A percentile compares a stretch with the other conserved stretches of the same genome.
Evolutionary conservation across 2,329 filamentous ascomycete species (phyloP).

Genomic region (Ceratocystis cacaofunesta): DNA sequence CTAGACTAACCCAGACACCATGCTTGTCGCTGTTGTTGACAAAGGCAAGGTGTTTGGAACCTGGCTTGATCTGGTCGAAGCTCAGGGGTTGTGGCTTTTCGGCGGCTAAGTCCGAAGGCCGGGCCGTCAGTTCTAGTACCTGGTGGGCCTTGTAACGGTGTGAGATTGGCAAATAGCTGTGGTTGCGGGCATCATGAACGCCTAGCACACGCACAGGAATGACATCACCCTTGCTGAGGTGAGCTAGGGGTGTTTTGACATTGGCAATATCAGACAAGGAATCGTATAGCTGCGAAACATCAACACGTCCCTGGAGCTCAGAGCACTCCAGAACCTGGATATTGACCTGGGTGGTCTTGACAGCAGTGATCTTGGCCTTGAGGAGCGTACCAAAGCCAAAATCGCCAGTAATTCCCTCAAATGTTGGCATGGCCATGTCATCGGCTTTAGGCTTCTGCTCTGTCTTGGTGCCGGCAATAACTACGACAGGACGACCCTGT

Average conservation of each 20-base stretch:
- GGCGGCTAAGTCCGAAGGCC: constrained; percentile 47
- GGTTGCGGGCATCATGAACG: constrained; percentile 76
- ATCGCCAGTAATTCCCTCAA: constrained; percentile 42
- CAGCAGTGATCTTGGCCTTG: constrained; percentile 63
- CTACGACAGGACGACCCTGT: constrained; percentile 49
- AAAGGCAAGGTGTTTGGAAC: constrained; percentile 62
- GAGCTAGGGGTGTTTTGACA: constrained; percentile 60
- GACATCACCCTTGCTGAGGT: constrained; percentile 44
- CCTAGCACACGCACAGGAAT: constrained; percentile 67
- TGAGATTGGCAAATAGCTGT: constrained; percentile 80
- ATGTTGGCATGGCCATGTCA: constrained; percentile 21
- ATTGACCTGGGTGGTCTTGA: constrained; percentile 87
- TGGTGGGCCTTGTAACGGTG: constrained; percentile 69
- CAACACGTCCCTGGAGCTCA: constrained; percentile 80
- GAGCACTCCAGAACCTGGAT: constrained; percentile 60
- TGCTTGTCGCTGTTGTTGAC: constrained; percentile 77
- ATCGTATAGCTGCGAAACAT: constrained; percentile 82
- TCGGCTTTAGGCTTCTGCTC: constrained; percentile 25
- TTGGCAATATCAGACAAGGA: constrained; percentile 74
- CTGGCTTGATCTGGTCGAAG: constrained; percentile 57
- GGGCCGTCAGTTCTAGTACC: constrained; percentile 77
- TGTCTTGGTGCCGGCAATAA: constrained; percentile 32
- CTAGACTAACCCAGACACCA: constrained; percentile 79
- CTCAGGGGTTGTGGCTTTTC: constrained; percentile 39
- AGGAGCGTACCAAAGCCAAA: constrained; percentile 57